Base-by-base conservation (phyloP, 345 rosid species). In the Salix suchowensis region DNA sequence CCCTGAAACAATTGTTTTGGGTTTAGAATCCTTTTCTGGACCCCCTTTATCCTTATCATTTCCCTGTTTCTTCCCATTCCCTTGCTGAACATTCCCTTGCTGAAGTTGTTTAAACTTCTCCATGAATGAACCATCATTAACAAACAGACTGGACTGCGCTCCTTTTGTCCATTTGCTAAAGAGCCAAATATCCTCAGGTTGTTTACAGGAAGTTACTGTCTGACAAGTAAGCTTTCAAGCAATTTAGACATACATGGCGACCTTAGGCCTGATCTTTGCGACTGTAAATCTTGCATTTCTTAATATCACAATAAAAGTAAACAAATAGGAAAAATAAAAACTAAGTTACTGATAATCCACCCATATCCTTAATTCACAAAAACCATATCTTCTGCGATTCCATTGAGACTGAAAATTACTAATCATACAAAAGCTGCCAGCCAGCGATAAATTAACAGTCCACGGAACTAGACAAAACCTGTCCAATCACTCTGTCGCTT, bases 91-190 rank as follows among this genome's bases (percentile, higher is more conserved):
- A 71, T 89, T 90, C 78, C 85, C 95, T 83, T 91, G 91, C 80
- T 93, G 98, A 86, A 93, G 95, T 78, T 90, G 97, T 81, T 87
- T 93, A 87, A 96, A 96, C 89, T 90, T 92, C 91, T 96, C 99
- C 99, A 96, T 91, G 88, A 96, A 96, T 1, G 99, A 96, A 36
- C 99, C 99, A 82, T 96, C 99, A 79, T 96, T 93, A 74, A 88
- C 95, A 80, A 96, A 96, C 81, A 93, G 92, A 86, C 87, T 77
- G 76, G 94, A 77, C 65, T 94, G 91, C 19, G 86, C 86, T 84
- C 88, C 85, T 83, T 93, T 91, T 48, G n/a, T 88, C 98, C 99
- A 93, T 96, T 82, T 58, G 78, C 78, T 78, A 84, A 80, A 18
- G 73, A 77, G 79, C 68, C 73, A 77, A 82, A 68, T 82, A 77